Base-by-base conservation (phyloP, 805 yeast species). In the Torulaspora maleeae region DNA sequence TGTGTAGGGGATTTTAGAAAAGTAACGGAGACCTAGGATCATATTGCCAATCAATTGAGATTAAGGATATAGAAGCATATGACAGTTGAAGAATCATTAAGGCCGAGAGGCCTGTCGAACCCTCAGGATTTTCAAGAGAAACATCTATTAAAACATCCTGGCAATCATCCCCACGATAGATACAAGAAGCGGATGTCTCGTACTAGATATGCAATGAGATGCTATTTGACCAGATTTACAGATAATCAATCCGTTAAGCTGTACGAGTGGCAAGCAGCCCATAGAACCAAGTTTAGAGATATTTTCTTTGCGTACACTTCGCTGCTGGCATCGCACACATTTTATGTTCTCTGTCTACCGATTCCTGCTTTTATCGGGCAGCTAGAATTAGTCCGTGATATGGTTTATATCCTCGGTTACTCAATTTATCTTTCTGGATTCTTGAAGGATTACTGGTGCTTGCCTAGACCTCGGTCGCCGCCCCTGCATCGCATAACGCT, bases 381-480 rank as follows among this genome's bases (percentile, higher is more conserved):
- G 25, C 70, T 75, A 4, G 59, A 59, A 3, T 44, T 80, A 24
- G 76, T 83, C 1, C 71, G 91, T 45, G 93, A 86, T 58, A 78
- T 63, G 84, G 93, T 45, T 61, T 88, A 58, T 86, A 90, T 38
- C 28, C 62, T 60, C 61, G 86, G 69, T 53, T 79, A 57, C 61
- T 75, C 71, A 4, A 83, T 85, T 35, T 85, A 75, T 58, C 46
- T 80, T 43, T 75, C 86, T 2, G 98, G 98, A 1, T 73, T 71
- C 49, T 64, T 85, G 43, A 91, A 91, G 61, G 99, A 91, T 63
- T 82, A 74, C 54, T 72, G 89, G 56, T 91, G 98, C 59, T 71
- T 91, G 40, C 99, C 99, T 16, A 73, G 99, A 49, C 99, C 99
- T 1, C 68, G 79, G 48, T 83, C 95, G 1, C 98, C 99, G 1